These are phyloP conservation scores for Capsicum chinense DNA, from an alignment of 257 asterid species.

Conservation along the genomic window DNA sequence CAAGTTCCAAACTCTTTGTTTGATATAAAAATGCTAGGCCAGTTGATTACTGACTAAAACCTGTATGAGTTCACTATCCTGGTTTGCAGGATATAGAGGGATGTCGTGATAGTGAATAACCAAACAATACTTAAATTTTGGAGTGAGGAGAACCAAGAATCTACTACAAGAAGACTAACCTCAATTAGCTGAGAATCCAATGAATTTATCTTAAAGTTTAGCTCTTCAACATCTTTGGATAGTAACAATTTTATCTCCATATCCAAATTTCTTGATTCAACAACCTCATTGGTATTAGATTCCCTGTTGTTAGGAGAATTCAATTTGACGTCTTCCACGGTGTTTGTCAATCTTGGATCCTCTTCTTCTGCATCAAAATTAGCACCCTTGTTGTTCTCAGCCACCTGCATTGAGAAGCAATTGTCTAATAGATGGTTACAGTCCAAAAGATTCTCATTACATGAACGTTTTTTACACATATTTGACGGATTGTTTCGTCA, in stretches of 20 bases:
- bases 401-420: conserved; percentile 44
- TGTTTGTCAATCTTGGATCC: conserved; percentile 22
- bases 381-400: conserved; percentile 47
- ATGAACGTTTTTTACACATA: background rate
- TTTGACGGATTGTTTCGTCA: conserved; percentile 26
- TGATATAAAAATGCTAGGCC: too few species aligned
- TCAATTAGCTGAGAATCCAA: conserved; percentile 65
- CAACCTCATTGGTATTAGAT: conserved; percentile 34
- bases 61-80: background rate
- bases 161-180: conserved; percentile 49
- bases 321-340: conserved; percentile 31
- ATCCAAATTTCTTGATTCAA: conserved; percentile 18
- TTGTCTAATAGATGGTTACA: background rate
- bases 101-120: conserved; percentile 24
- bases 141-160: background rate
- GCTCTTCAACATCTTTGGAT: conserved; percentile 33
- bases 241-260: conserved; percentile 1
- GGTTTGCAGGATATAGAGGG: conserved; percentile 14
- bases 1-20: conserved; percentile 22
- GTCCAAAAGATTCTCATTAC: background rate
- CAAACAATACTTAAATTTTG: conserved; percentile 28
- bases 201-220: conserved; percentile 54
- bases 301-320: conserved; percentile 36
- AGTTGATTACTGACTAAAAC: background rate
- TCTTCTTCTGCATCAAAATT: conserved; percentile 39